phyloP scores from a whole-genome alignment of 2,329 filamentous ascomycete genomes.

The Stagonosporopsis tanaceti region DNA sequence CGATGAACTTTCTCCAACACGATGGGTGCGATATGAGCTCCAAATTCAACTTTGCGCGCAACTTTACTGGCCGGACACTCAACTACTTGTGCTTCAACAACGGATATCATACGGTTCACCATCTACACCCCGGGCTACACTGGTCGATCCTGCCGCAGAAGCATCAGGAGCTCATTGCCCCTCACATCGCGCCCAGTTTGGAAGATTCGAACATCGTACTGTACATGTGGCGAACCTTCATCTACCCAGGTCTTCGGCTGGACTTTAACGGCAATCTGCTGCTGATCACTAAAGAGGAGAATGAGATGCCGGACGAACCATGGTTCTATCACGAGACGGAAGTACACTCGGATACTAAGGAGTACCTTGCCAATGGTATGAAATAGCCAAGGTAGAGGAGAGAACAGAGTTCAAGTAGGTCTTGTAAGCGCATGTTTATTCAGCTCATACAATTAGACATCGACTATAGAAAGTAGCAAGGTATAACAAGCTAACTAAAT shows the following conservation, averaged over 20 bases:
- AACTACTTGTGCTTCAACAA: conserved; percentile 8
- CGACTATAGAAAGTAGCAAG: not conserved
- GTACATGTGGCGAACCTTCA: conserved; percentile 2
- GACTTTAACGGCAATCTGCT: not conserved
- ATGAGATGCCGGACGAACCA: conserved; percentile 2
- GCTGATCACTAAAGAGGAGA: not conserved
- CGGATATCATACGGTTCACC: conserved; percentile 5
- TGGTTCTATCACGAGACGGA: conserved; percentile 5
- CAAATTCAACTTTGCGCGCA: conserved; percentile 4
- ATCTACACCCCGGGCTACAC: conserved; percentile 2
- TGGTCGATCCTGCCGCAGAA: conserved; percentile 1
- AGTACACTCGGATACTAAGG: not conserved
- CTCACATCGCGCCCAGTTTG: not conserved
- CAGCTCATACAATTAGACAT: not conserved
- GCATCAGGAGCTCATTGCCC: conserved; percentile 5
- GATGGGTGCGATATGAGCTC: conserved; percentile 7
- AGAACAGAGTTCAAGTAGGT: not conserved
- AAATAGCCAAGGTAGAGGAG: not conserved
- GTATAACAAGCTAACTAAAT: too few species aligned
- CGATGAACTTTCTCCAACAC: conserved; percentile 5
- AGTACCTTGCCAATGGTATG: conserved; percentile 2
- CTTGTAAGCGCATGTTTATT: not conserved
- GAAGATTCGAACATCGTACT: not conserved
- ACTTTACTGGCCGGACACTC: not conserved
- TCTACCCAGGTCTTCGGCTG: conserved; percentile 5